These are phyloP conservation scores for Rhynchospora breviuscula DNA, from an alignment of 176 grass and related monocot species.

Conservation along the genomic window DNA sequence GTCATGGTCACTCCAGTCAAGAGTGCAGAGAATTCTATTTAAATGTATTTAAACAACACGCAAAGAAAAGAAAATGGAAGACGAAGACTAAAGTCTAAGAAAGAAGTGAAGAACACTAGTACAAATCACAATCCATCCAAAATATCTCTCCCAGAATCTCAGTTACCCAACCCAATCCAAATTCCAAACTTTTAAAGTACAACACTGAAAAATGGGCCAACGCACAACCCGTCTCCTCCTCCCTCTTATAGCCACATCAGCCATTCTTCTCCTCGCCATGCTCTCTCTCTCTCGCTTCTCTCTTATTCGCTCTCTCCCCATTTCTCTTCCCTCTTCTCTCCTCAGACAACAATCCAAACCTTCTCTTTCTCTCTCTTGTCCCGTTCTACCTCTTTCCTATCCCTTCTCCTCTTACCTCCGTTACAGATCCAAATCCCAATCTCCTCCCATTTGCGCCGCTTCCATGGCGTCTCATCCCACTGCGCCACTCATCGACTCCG, in stretches of 20 bases:
- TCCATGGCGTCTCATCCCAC: slow-evolving; percentile 4
- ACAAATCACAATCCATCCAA: neutral
- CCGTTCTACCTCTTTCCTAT: slow-evolving; percentile 35
- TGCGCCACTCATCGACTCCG: neutral
- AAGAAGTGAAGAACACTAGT: too few species aligned
- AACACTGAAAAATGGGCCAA: neutral
- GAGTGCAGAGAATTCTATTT: too few species aligned
- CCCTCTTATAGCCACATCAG: neutral
- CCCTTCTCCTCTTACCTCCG: slow-evolving; percentile 48
- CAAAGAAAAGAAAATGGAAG: too few species aligned
- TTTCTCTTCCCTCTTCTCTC: slow-evolving; percentile 20
- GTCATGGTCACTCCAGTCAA: too few species aligned
- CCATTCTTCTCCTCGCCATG: slow-evolving; percentile 22
- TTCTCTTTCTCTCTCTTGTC: slow-evolving; percentile 18
- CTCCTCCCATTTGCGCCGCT: slow-evolving; percentile 31
- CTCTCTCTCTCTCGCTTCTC: slow-evolving; percentile 17
- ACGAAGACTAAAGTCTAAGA: too few species aligned
- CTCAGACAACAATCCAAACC: neutral
- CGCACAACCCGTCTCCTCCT: neutral
- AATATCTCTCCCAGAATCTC: neutral
- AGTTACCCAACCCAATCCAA: neutral
- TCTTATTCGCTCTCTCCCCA: slow-evolving; percentile 6
- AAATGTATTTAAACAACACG: too few species aligned
- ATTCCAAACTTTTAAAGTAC: neutral
- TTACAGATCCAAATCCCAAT: slow-evolving; percentile 21